These are phyloP conservation scores for Phytophthora fragariae DNA, from an alignment of 352 stramenopile genomes.

Conservation along the genomic window DNA sequence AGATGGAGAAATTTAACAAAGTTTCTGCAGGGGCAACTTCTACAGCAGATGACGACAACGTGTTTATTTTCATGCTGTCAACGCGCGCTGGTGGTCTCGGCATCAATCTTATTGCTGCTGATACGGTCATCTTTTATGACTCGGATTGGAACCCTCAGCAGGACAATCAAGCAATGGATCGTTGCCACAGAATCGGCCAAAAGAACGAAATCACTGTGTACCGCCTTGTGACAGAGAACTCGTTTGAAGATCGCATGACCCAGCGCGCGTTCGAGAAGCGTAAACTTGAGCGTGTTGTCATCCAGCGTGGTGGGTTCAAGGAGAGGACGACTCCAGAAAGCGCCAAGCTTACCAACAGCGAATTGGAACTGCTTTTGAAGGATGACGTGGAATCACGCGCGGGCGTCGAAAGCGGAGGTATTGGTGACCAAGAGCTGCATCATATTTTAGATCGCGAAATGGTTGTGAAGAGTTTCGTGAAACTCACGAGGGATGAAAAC, in stretches of 20 bases:
- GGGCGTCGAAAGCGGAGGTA: conserved; percentile 79
- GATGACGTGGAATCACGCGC: conserved; percentile 80
- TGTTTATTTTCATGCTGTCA: conserved; percentile 89
- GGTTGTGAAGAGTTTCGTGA: conserved; percentile 82
- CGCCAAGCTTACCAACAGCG: conserved; percentile 71
- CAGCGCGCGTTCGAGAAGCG: conserved; percentile 92
- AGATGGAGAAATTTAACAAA: conserved; percentile 98
- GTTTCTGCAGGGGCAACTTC: conserved; percentile 31
- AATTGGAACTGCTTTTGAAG: conserved; percentile 76
- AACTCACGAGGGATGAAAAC: conserved; percentile 36
- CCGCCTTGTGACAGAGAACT: conserved; percentile 93
- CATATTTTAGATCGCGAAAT: conserved; percentile 75
- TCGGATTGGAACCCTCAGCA: conserved; percentile 99
- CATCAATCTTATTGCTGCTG: conserved; percentile 97
- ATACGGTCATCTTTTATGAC: conserved; percentile 98
- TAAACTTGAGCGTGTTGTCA: conserved; percentile 90
- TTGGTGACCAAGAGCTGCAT: conserved; percentile 65
- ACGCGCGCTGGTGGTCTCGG: conserved; percentile 96
- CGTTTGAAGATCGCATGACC: conserved; percentile 95
- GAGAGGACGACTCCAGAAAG: conserved; percentile 42
- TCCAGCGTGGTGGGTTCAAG: conserved; percentile 88
- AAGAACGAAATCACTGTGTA: conserved; percentile 93
- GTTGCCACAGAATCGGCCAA: conserved; percentile 92
- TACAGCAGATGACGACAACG: conserved; percentile 47
- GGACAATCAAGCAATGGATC: conserved; percentile 93